phyloP scores from a whole-genome alignment of 2,329 filamentous ascomycete species.

The Paracoccidioides lutzii region DNA sequence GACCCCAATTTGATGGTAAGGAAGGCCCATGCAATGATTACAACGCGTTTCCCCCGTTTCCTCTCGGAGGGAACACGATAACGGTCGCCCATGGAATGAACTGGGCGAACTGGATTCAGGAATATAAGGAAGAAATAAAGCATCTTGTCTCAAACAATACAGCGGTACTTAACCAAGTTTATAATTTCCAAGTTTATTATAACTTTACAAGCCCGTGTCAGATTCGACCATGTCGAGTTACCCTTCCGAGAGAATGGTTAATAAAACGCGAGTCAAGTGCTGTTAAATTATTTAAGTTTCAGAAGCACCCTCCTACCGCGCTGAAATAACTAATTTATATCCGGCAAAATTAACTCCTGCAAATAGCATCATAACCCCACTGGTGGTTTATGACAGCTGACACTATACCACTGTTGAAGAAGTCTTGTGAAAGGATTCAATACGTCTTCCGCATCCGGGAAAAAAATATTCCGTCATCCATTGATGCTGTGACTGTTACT shows the following conservation, averaged over 20 bases:
- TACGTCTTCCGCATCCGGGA: neutral
- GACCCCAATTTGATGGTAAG: no score
- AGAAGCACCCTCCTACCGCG: neutral
- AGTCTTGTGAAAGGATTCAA: neutral
- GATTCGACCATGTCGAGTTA: no score
- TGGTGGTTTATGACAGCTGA: no score
- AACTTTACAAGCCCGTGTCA: no score
- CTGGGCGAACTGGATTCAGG: neutral
- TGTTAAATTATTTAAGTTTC: neutral
- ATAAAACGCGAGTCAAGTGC: neutral
- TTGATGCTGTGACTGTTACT: no score
- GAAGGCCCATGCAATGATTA: no score
- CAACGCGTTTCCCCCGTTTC: no score
- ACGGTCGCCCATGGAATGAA: neutral
- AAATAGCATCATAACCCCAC: neutral
- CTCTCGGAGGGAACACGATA: neutral
- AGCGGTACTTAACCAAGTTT: no score
- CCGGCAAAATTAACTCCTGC: neutral
- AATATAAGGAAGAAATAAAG: neutral
- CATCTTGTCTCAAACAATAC: no score
- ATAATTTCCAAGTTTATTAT: no score
- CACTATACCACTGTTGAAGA: neutral
- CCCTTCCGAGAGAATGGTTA: no score
- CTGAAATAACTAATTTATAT: neutral
- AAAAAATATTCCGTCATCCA: no score